These are phyloP conservation scores for Westerdykella sp. DNA, from an alignment of 2,329 filamentous ascomycete genomes.

Conservation along the genomic window DNA sequence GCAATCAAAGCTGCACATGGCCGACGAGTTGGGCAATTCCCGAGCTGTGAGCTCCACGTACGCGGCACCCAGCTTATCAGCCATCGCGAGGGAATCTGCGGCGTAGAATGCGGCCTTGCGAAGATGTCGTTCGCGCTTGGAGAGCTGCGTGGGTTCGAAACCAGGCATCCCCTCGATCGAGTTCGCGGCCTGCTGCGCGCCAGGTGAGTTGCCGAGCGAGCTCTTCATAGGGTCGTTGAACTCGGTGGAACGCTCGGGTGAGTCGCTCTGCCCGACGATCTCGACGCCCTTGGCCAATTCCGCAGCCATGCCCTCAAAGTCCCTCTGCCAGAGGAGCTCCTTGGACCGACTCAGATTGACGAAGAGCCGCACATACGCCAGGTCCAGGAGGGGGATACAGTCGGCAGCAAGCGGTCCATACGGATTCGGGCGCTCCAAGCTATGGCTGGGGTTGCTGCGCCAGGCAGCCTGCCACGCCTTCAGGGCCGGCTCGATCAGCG, in stretches of 20 bases:
- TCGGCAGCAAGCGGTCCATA: constrained; percentile 83
- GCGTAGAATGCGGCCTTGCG: constrained; percentile 95
- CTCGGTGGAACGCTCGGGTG: constrained; percentile 42
- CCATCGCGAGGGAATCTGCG: constrained; percentile 82
- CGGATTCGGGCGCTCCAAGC: constrained; percentile 75
- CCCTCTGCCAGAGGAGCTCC: constrained; percentile 87
- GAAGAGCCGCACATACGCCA: constrained; percentile 87
- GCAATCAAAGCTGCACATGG: constrained; percentile 90
- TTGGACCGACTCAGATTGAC: constrained; percentile 90
- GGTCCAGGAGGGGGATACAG: constrained; percentile 80
- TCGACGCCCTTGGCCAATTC: constrained; percentile 76
- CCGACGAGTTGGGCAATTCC: constrained; percentile 82
- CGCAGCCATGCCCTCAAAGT: constrained; percentile 86
- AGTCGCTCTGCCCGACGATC: constrained; percentile 65
- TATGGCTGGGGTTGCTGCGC: constrained; percentile 79
- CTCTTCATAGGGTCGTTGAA: constrained; percentile 24
- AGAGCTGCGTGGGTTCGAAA: constrained; percentile 44
- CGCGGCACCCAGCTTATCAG: constrained; percentile 76
- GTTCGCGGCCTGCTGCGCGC: constrained; percentile 29
- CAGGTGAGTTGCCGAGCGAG: constrained; percentile 11
- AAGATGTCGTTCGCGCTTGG: constrained; percentile 77
- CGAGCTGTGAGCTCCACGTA: constrained; percentile 78
- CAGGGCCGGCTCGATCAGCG: constrained; percentile 87
- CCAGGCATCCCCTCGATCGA: constrained; percentile 14
- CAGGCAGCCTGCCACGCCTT: constrained; percentile 93